Evolutionary conservation across 2,329 filamentous ascomycete genomes (phyloP).

Genomic region (Talaromyces sp.): DNA sequence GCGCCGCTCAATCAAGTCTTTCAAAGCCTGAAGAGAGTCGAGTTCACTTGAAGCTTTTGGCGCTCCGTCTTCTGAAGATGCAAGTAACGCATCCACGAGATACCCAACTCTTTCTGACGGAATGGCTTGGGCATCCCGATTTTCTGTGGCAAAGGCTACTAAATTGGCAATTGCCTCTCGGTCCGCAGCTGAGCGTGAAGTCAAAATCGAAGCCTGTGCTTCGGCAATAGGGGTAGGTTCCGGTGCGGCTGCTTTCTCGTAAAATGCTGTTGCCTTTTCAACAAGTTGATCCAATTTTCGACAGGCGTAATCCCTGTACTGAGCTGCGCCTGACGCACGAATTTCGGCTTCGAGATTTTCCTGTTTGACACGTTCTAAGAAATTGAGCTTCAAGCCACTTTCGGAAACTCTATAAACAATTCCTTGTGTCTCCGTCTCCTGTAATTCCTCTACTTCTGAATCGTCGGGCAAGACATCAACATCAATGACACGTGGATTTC

Average conservation of each 20-base stretch:
- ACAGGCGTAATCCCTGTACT: conserved; percentile 27
- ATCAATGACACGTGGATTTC: conserved; percentile 59
- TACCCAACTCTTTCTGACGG: conserved; percentile 25
- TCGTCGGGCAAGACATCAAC: conserved; percentile 59
- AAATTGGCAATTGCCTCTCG: conserved; percentile 33
- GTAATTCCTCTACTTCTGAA: conserved; percentile 54
- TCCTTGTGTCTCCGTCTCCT: conserved; percentile 59
- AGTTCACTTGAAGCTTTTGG: conserved; percentile 29
- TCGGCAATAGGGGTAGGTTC: conserved; percentile 22
- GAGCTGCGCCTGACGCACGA: conserved; percentile 23
- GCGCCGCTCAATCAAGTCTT: conserved; percentile 31
- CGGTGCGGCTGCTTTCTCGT: conserved; percentile 17
- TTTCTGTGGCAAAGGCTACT: conserved; percentile 27
- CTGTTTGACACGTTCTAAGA: conserved; percentile 61
- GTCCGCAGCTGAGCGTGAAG: conserved; percentile 29
- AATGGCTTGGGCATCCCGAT: conserved; percentile 16
- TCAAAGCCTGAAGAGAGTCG: conserved; percentile 29
- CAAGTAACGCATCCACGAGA: conserved; percentile 33
- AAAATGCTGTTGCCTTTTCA: conserved; percentile 27
- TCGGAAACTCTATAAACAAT: conserved; percentile 62
- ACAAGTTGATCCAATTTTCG: conserved; percentile 26
- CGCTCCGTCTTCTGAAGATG: conserved; percentile 26
- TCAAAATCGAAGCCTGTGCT: conserved; percentile 23
- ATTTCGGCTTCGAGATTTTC: conserved; percentile 24
- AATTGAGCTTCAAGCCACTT: conserved; percentile 64